These are phyloP conservation scores for Amanita exitialis DNA, from an alignment of 768 basidiomycete species.

Conservation along the genomic window DNA sequence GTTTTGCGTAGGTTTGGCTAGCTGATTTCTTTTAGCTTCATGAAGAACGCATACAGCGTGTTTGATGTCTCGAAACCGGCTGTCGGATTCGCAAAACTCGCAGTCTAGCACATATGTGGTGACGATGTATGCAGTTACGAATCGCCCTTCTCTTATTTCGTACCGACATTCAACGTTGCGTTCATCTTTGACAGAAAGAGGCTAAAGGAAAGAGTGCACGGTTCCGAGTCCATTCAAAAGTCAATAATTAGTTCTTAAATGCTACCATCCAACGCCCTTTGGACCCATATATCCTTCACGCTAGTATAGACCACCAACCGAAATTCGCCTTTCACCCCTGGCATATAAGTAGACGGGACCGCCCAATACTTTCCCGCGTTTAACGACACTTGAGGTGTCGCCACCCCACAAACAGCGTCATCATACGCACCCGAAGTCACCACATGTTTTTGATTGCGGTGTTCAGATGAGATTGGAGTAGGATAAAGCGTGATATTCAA, in stretches of 20 bases:
- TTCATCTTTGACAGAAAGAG: too few species aligned
- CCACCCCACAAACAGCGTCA: constrained; percentile 65
- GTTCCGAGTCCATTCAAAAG: background rate
- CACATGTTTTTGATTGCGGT: constrained; percentile 23
- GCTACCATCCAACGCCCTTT: background rate
- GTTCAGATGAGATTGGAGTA: constrained; percentile 15
- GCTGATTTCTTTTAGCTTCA: constrained; percentile 14
- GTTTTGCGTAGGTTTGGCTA: background rate
- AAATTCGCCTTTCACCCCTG: constrained; percentile 47
- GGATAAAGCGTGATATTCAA: constrained; percentile 56
- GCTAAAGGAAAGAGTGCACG: too few species aligned
- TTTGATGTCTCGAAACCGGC: constrained; percentile 23
- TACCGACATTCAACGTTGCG: too few species aligned
- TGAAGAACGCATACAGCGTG: constrained; percentile 29
- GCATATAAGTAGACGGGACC: constrained; percentile 66
- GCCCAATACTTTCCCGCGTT: constrained; percentile 59
- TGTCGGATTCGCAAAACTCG: constrained; percentile 21
- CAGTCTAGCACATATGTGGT: too few species aligned
- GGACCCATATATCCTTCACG: constrained; percentile 16
- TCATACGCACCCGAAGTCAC: constrained; percentile 75
- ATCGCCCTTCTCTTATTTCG: too few species aligned
- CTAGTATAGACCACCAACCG: constrained; percentile 53
- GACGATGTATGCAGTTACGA: too few species aligned
- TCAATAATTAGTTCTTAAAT: background rate
- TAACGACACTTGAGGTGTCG: constrained; percentile 40